Conservation (phyloP, 2,329 filamentous ascomycete species). For the Sarocladium strictum region DNA sequence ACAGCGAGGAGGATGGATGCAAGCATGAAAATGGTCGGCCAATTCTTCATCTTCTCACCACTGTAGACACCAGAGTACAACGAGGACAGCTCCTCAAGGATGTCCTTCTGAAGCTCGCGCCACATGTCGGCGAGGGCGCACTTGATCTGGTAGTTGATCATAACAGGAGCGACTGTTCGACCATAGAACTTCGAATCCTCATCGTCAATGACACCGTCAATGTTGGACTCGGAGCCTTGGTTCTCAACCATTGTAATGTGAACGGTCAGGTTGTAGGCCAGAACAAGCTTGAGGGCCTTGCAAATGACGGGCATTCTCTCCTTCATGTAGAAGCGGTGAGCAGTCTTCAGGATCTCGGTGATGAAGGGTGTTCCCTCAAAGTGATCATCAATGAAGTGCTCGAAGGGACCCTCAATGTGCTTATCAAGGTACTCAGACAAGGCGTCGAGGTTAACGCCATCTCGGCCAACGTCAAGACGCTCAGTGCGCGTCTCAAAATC, state of each 20-base stretch:
- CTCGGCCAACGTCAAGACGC: slow-evolving; percentile 80
- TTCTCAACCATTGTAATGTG: slow-evolving; percentile 94
- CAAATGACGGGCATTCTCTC: slow-evolving; percentile 85
- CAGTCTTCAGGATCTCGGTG: slow-evolving; percentile 93
- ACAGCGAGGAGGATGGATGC: slow-evolving; percentile 88
- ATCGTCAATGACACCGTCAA: slow-evolving; percentile 80
- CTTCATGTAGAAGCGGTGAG: slow-evolving; percentile 86
- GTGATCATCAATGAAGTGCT: slow-evolving; percentile 91
- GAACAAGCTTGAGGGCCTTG: slow-evolving; percentile 89
- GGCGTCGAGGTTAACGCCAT: slow-evolving; percentile 74
- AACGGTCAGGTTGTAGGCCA: slow-evolving; percentile 92
- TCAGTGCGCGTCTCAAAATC: slow-evolving; percentile 84
- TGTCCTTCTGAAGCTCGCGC: slow-evolving; percentile 94
- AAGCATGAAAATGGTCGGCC: slow-evolving; percentile 97
- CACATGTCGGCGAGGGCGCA: slow-evolving; percentile 96
- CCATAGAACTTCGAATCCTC: slow-evolving; percentile 82
- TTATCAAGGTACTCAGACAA: slow-evolving; percentile 91
- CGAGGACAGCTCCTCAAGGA: slow-evolving; percentile 84
- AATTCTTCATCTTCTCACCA: slow-evolving; percentile 95
- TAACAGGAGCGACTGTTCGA: slow-evolving; percentile 87
- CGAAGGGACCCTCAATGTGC: slow-evolving; percentile 87
- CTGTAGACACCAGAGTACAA: slow-evolving; percentile 98
- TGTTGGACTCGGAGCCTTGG: slow-evolving; percentile 69
- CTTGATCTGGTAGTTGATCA: slow-evolving; percentile 99
- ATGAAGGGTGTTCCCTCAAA: slow-evolving; percentile 94